Evolutionary conservation across 2,329 filamentous ascomycete species (phyloP), one percentile per base, ranked within the genome.

Genomic region (Aureobasidium leucospermi): DNA sequence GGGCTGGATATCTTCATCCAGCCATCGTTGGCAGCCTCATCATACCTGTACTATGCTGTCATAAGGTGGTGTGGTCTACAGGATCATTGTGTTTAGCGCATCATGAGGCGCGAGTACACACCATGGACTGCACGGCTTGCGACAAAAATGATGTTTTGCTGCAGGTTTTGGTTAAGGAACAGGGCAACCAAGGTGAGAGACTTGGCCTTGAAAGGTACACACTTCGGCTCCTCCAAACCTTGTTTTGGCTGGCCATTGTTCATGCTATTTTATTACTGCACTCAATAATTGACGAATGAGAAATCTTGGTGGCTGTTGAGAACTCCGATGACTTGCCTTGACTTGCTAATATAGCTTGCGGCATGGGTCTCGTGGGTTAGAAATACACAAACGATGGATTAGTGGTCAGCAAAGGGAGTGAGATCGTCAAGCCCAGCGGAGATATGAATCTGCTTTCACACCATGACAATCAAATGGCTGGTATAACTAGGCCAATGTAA

Each of bases 161-260:
- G 32, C 31, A 28, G 13, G 4, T 42, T 31, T 15, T 55, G 38
- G 3, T 23, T 23, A 41, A 19, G 49, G 15, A 31, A 52, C 31
- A 46, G 32, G 52, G 52, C 52, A 31, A 45, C 31, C 29, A 46
- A 28, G 41, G 16, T 36, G 13, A 28, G 42, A 42, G 51, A 29
- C 32, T 57, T 57, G 53, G 41, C 43, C 41, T n/a, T 31, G 7
- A 47, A 47, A 11, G 52, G 34, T 48, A 47, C 55, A 58, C 19
- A 48, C 19, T 58, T 48, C 43, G 55, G 55, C 55, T 48, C 55
- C 55, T 58, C 43, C 8, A 48, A 55, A 58, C 55, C 55, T 58
- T 58, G 42, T 45, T 45, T 38, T 46, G 8, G 19, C 38, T 56
- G 19, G n/a, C 23, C 15, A 46, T 52, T 13, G 5, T 41, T 41